Percentiles rank a stretch among this genome's conserved stretches.
phyloP scores from a whole-genome alignment of 345 rosid species.

The Syzygium aromaticum region DNA sequence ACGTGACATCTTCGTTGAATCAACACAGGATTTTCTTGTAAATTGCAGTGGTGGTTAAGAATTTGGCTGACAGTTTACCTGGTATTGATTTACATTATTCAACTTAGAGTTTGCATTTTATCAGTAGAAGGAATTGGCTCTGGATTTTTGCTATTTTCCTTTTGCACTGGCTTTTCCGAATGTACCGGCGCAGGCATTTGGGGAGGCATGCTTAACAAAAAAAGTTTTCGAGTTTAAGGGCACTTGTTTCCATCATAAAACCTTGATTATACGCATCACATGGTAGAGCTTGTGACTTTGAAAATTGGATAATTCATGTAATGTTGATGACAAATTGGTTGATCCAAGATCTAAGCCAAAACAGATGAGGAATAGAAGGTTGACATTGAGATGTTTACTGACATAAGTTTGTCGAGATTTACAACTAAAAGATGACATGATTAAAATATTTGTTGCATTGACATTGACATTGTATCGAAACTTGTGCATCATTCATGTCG shows the following conservation, averaged over 20 bases:
- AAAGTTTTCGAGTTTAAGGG: neutral
- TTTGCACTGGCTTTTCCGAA: neutral
- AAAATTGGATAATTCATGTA: neutral
- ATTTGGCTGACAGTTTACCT: neutral
- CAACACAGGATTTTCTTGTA: neutral
- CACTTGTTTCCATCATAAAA: neutral
- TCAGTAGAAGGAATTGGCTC: neutral
- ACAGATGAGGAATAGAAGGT: neutral
- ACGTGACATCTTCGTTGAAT: neutral
- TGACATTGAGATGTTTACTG: rapidly evolving
- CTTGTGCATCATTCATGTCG: neutral
- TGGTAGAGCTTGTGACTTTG: neutral
- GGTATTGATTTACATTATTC: neutral
- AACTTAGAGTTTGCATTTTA: neutral
- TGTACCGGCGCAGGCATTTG: neutral
- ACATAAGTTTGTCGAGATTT: neutral
- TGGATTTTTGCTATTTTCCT: neutral
- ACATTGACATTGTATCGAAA: neutral
- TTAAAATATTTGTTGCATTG: neutral
- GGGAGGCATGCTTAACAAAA: neutral
- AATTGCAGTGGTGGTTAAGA: neutral
- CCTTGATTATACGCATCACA: neutral
- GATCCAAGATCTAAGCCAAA: neutral
- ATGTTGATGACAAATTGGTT: neutral
- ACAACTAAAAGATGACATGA: rapidly evolving